phyloP scores from a whole-genome alignment of 1,284 basidiomycete species.

The Trichosporon faecale region DNA sequence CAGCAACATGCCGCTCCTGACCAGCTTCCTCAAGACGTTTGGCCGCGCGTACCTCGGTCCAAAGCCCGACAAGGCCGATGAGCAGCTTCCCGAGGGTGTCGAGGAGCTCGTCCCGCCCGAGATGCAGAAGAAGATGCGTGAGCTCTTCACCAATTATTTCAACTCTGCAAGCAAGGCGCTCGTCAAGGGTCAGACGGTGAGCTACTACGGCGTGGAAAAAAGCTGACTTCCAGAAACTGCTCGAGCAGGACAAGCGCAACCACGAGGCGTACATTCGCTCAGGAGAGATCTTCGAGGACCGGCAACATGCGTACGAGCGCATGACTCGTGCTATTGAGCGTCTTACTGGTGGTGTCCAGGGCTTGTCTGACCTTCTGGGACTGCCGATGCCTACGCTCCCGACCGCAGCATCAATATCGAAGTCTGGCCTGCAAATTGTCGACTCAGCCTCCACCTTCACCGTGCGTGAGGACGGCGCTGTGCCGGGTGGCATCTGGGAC shows the following conservation, averaged over 20 bases:
- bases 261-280: constrained; percentile 98
- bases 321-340: constrained; percentile 96
- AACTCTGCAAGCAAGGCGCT: constrained; percentile 87
- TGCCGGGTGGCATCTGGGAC: constrained; percentile 85
- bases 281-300: constrained; percentile 98
- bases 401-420: constrained; percentile 58
- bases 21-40: constrained; percentile 80
- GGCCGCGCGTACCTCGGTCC: constrained; percentile 75
- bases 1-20: constrained; percentile 76
- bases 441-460: constrained; percentile 53
- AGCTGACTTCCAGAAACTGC: constrained; percentile 64
- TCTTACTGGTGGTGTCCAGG: constrained; percentile 76
- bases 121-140: constrained; percentile 80
- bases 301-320: constrained; percentile 96
- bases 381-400: constrained; percentile 77
- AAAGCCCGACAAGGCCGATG: constrained; percentile 45
- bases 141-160: constrained; percentile 91
- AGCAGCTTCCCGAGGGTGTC: constrained; percentile 56
- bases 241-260: constrained; percentile 93
- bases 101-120: constrained; percentile 74
- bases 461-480: constrained; percentile 59
- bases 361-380: constrained; percentile 82
- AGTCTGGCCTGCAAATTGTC: constrained; percentile 54
- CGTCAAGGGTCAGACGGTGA: constrained; percentile 81
- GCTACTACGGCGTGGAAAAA: constrained; percentile 27